Conservation (phyloP, 2,329 filamentous ascomycete species). For the Aspergillus vadensis region DNA sequence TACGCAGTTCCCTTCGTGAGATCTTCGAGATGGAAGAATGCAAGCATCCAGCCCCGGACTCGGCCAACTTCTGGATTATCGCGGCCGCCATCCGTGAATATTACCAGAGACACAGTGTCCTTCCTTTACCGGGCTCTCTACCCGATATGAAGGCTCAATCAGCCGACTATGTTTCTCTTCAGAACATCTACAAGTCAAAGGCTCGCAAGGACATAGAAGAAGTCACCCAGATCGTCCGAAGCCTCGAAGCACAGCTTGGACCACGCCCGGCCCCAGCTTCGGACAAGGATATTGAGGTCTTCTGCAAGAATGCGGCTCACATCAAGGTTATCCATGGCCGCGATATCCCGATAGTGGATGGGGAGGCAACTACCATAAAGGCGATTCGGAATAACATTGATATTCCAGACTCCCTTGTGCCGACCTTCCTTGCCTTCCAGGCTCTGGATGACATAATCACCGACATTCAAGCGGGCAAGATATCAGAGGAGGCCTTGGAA, state of each 20-base stretch:
- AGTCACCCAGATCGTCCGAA: slow-evolving; percentile 67
- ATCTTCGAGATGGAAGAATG: slow-evolving; percentile 74
- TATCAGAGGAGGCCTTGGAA: slow-evolving; percentile 30
- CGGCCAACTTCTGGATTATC: slow-evolving; percentile 83
- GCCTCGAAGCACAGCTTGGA: slow-evolving; percentile 55
- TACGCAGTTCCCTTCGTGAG: slow-evolving; percentile 71
- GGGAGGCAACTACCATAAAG: slow-evolving; percentile 44
- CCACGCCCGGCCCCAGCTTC: slow-evolving; percentile 55
- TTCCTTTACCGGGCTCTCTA: slow-evolving; percentile 82
- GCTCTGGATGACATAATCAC: slow-evolving; percentile 49
- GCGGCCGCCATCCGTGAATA: slow-evolving; percentile 77
- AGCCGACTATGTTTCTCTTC: slow-evolving; percentile 82
- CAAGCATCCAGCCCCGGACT: slow-evolving; percentile 46
- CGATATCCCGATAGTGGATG: slow-evolving; percentile 54
- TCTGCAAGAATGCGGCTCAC: slow-evolving; percentile 94
- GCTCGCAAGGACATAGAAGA: slow-evolving; percentile 76
- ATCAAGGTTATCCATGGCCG: slow-evolving; percentile 79
- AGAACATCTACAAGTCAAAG: slow-evolving; percentile 90
- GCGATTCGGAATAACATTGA: slow-evolving; percentile 42
- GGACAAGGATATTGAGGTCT: slow-evolving; percentile 77
- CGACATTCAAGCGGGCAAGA: slow-evolving; percentile 53
- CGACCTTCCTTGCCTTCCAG: slow-evolving; percentile 69
- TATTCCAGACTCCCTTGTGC: slow-evolving; percentile 61
- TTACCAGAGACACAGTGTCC: slow-evolving; percentile 67
- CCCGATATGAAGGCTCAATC: slow-evolving; percentile 99